Percentiles rank a stretch among this genome's conserved stretches.
Conservation (phyloP, 1,139 yeast species). For the Diutina sp. region DNA sequence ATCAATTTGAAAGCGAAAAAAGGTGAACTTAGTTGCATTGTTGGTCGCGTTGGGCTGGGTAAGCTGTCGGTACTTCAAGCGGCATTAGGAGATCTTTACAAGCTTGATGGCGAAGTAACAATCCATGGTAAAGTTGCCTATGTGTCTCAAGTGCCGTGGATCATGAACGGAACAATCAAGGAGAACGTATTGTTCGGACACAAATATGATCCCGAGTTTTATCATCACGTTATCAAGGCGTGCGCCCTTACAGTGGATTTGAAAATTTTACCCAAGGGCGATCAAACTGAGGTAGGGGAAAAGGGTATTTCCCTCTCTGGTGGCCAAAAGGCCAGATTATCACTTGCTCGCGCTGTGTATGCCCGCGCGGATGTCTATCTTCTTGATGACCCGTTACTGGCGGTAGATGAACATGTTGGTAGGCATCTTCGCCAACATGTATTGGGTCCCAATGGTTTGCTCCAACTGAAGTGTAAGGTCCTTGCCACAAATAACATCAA, state of each 20-base stretch:
- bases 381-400: conserved; percentile 80
- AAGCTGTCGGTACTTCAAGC: conserved; percentile 82
- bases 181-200: conserved; percentile 89
- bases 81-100: conserved; percentile 74
- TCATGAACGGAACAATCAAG: conserved; percentile 84
- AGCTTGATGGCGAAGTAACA: conserved; percentile 60
- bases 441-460: conserved; percentile 69
- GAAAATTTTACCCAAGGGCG: conserved; percentile 74
- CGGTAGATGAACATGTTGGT: conserved; percentile 85
- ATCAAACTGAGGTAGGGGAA: conserved; percentile 86
- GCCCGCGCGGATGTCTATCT: conserved; percentile 87
- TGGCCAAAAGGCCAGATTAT: conserved; percentile 91
- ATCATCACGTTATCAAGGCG: conserved; percentile 68
- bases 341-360: conserved; percentile 91
- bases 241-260: conserved; percentile 79
- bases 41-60: conserved; percentile 90
- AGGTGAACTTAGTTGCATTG: conserved; percentile 77
- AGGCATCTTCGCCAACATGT: conserved; percentile 65
- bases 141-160: conserved; percentile 89
- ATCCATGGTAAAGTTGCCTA: conserved; percentile 79
- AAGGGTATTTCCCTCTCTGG: conserved; percentile 95
- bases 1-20: conserved; percentile 60
- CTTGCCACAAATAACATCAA: conserved; percentile 85
- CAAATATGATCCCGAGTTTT: conserved; percentile 68
- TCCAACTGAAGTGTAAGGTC: conserved; percentile 63